Evolutionary conservation across 2,329 filamentous ascomycete genomes (phyloP), one percentile per base, ranked within the genome.

Genomic region (Drechslera avenae): DNA sequence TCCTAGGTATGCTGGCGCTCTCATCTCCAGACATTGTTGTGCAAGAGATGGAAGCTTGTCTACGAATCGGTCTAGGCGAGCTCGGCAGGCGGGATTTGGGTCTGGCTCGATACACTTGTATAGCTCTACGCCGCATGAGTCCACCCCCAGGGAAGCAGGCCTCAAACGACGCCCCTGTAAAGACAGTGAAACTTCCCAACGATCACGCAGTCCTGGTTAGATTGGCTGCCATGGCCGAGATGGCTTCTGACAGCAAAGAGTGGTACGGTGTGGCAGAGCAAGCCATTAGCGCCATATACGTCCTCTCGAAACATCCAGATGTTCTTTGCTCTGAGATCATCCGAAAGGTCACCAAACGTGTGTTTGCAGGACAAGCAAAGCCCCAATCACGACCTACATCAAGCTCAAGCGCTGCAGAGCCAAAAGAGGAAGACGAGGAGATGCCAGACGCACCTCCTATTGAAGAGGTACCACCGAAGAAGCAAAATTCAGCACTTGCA

Each of bases 231-330:
- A 92, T 97, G 64, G 86, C 89, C 14, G 91, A 97, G 59, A 86
- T 97, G 4, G 82, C 86, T 5, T 93, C 91, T 0, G 87, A 96
- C 52, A 96, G 87, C 76, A 94, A 95, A 69, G 94, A 99, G 71
- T 99, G 94, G 80, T 83, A 90, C 64, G 94, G 94, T 3, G 87
- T 97, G 35, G 92, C 94, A 16, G 95, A 99, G 71, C 94, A 99
- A 75, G 93, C 94, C 7, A 90, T 99, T 69, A 90, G 89, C 60
- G 94, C 94, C 39, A 97, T 99, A 41, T 99, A 99, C 66, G 86
- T 90, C 21, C 81, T 99, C 13, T 91, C 94, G 2, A 96, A 94
- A 71, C 92, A 97, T 69, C 94, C 94, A 0, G 94, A 99, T 69
- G 89, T 88, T 3, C 81, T 99, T 5, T 97, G 92, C 73, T 95